phyloP scores from a whole-genome alignment of 116 monocot species.

The Papilionanthe hybrid region DNA sequence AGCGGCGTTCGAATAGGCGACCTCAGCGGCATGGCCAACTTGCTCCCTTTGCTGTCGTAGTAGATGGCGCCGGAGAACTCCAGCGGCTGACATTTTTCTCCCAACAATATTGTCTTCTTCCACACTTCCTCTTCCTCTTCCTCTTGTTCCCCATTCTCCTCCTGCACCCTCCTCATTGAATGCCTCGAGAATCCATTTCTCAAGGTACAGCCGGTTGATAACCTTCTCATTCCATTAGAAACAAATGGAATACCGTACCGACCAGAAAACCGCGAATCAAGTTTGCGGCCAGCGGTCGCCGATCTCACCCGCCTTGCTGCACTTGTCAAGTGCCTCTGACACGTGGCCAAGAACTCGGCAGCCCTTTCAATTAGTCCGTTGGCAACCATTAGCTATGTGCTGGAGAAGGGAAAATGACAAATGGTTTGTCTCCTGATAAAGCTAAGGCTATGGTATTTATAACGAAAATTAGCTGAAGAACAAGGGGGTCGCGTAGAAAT shows the following conservation, averaged over 20 bases:
- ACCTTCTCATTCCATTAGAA: not conserved
- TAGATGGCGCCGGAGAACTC: slow-evolving; percentile 26
- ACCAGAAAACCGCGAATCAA: not conserved
- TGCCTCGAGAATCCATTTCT: not conserved
- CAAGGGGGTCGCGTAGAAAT: too few relatives aligned
- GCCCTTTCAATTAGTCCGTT: not conserved
- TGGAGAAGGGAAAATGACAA: too few relatives aligned
- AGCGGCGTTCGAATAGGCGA: not conserved
- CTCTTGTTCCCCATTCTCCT: not conserved
- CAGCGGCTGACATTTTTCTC: slow-evolving; percentile 28
- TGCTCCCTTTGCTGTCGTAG: slow-evolving; percentile 21
- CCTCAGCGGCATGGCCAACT: not conserved
- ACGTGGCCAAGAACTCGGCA: not conserved
- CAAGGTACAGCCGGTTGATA: not conserved
- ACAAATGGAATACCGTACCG: not conserved
- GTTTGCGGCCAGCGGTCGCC: not conserved
- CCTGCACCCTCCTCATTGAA: not conserved
- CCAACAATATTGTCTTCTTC: slow-evolving; percentile 33
- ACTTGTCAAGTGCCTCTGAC: not conserved
- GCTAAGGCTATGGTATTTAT: too few relatives aligned
- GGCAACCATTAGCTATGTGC: not conserved
- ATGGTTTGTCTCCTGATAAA: too few relatives aligned
- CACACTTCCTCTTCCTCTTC: slow-evolving; percentile 26
- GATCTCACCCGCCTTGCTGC: not conserved
- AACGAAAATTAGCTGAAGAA: too few relatives aligned